Percentiles rank a stretch among this genome's conserved stretches.
Evolutionary conservation across 805 yeast genomes (phyloP).

Genomic region (Teunomyces atbi): DNA sequence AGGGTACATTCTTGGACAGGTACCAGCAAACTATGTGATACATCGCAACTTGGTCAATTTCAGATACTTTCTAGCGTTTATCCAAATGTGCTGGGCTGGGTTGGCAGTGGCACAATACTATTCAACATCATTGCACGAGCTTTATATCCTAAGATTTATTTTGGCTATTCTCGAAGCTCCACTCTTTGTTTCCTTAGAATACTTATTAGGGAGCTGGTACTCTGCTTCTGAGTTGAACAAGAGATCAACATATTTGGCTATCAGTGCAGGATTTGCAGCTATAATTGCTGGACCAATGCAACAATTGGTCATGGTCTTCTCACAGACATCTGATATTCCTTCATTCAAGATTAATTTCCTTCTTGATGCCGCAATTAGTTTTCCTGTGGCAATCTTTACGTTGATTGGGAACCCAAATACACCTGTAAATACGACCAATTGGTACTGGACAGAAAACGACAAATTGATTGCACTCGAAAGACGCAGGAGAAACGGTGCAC

Average conservation of each 20-base stretch:
- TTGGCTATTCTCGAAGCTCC: slow-evolving; percentile 5
- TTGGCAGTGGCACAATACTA: slow-evolving; percentile 6
- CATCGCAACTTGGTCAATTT: slow-evolving; percentile 14
- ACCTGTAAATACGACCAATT: slow-evolving; percentile 17
- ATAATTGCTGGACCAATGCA: slow-evolving; percentile 19
- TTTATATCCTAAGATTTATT: slow-evolving; percentile 16
- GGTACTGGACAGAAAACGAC: slow-evolving; percentile 3
- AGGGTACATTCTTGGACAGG: slow-evolving; percentile 13
- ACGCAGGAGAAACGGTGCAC: slow-evolving; percentile 14
- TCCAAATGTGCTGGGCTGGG: slow-evolving; percentile 16
- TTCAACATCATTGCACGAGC: slow-evolving; percentile 12
- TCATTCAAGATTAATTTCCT: slow-evolving; percentile 20
- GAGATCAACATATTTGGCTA: slow-evolving; percentile 16
- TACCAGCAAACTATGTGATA: slow-evolving; percentile 15
- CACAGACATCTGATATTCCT: slow-evolving; percentile 11
- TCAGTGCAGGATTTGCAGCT: slow-evolving; percentile 13
- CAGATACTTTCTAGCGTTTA: slow-evolving; percentile 15
- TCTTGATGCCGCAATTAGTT: slow-evolving; percentile 17
- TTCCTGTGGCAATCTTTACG: slow-evolving; percentile 17
- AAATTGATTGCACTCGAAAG: slow-evolving; percentile 16
- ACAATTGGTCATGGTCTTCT: slow-evolving; percentile 13
- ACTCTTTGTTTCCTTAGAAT: slow-evolving; percentile 2
- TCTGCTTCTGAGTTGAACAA: slow-evolving; percentile 12
- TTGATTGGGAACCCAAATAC: slow-evolving; percentile 19
- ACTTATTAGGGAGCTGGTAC: slow-evolving; percentile 4